Conservation (phyloP, 495 filamentous ascomycete genomes). For the Penicillium silybi region DNA sequence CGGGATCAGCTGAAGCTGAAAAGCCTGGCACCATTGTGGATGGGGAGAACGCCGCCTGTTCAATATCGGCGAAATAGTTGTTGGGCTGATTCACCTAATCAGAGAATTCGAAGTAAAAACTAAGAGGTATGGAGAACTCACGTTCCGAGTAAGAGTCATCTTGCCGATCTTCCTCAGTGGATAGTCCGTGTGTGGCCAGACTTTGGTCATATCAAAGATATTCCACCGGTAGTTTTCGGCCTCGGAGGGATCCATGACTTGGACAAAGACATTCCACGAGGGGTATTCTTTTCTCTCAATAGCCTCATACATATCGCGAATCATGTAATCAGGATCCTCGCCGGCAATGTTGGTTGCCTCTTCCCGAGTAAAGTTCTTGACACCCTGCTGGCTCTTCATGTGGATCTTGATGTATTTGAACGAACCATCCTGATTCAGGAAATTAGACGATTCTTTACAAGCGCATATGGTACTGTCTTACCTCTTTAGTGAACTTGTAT, state of each 20-base stretch:
- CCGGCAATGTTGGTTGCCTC: slow-evolving; percentile 54
- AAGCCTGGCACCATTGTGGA: slow-evolving; percentile 48
- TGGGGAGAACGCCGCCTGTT: slow-evolving; percentile 49
- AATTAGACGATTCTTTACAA: not conserved
- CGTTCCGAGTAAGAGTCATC: slow-evolving; percentile 34
- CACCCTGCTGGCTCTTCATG: slow-evolving; percentile 62
- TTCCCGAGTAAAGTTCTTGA: slow-evolving; percentile 53
- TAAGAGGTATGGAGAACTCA: slow-evolving; percentile 8
- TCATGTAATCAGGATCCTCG: slow-evolving; percentile 39
- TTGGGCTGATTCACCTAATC: slow-evolving; percentile 25
- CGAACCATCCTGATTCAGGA: slow-evolving; percentile 47
- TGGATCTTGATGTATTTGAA: slow-evolving; percentile 64
- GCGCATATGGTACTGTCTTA: slow-evolving; percentile 8
- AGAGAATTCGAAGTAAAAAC: not conserved
- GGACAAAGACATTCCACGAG: slow-evolving; percentile 44
- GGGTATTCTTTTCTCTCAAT: slow-evolving; percentile 37
- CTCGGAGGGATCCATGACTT: slow-evolving; percentile 42
- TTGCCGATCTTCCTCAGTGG: slow-evolving; percentile 34
- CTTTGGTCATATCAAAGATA: slow-evolving; percentile 44
- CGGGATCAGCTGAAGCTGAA: slow-evolving; percentile 42
- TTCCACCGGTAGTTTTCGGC: slow-evolving; percentile 30
- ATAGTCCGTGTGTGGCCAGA: slow-evolving; percentile 34
- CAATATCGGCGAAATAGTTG: slow-evolving; percentile 49
- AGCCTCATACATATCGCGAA: slow-evolving; percentile 32
- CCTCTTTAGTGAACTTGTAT: slow-evolving; percentile 61